Base-by-base conservation (phyloP, 176 grass and related monocot species). In the Otatea glauca region DNA sequence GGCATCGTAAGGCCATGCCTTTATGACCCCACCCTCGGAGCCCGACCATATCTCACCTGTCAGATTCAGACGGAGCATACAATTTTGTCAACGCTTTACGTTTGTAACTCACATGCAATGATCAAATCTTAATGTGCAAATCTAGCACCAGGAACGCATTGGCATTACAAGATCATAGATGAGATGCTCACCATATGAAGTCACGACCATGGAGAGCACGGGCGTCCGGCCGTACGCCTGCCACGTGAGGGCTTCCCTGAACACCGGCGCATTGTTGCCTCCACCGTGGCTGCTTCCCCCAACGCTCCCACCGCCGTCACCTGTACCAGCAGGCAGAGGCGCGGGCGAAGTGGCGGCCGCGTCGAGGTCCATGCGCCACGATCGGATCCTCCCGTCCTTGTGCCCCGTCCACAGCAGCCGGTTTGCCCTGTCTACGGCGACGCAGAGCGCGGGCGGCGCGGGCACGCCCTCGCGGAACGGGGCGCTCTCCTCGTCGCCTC, bases 21-120 rank as follows among this genome's bases (percentile, higher is more conserved):
- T 95, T 82, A 98, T 92, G 21, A 92, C 82, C 34, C 95, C 92
- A 27, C 80, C 91, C 74, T 98, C 95, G 16, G 95, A 95, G 81
- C 95, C 92, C 43, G 95, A 82, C 95, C 95, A 98, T 92, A 98
- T 87, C 87, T 98, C 95, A 80, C 95, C 92, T 98, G 82, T 65
- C 58, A 85, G 21, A 82, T 51, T 90, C 29, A 29, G 29, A 29
- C 29, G 29, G 1, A 29, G 29, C 29, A 29, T 29, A 29, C 29
- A 29, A 29, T 29, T 29, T 29, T 29, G 29, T 29, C 16, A 67
- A 29, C 11, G 48, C 21, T 79, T 16, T 17, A 21, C 14, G 25
- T 86, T 63, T 15, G 37, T 42, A 21, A 29, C 29, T 29, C 62
- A 16, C 59, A 84, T 88, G 75, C 56, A 74, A 63, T 16, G 9